Evolutionary conservation across 371 early-diverging fungal genomes (phyloP).

Genomic region (Mortierella sp.): DNA sequence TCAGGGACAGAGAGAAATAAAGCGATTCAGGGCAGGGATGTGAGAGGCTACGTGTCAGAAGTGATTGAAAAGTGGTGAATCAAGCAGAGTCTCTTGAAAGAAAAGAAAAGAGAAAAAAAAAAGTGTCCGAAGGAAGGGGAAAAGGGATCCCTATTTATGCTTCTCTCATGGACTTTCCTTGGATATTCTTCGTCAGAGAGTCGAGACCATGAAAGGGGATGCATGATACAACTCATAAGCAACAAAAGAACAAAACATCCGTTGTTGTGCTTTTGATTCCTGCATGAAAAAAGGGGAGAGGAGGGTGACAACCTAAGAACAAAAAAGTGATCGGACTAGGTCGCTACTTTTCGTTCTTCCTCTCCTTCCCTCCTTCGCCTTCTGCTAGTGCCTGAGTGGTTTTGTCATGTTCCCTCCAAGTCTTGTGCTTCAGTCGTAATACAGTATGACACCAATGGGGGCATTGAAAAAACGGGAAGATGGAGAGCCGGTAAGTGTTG

Average conservation of each 20-base stretch:
- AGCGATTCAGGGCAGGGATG: background rate
- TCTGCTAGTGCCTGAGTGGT: background rate
- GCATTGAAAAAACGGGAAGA: too few species aligned
- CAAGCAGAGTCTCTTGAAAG: too few species aligned
- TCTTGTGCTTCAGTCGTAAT: background rate
- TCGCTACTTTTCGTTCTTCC: background rate
- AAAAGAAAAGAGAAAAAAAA: background rate
- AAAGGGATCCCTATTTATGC: background rate
- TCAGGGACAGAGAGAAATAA: background rate
- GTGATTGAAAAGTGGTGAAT: background rate
- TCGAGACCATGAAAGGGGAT: background rate
- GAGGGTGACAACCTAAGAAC: background rate
- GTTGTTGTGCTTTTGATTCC: background rate
- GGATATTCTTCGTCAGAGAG: too few species aligned
- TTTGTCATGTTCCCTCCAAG: background rate
- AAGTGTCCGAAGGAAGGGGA: background rate
- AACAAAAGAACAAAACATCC: background rate
- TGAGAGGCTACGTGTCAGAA: background rate
- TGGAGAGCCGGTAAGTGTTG: background rate
- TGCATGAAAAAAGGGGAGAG: slow-evolving; percentile 1
- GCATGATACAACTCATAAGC: background rate
- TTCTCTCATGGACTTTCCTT: background rate
- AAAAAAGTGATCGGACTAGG: slow-evolving; percentile 9
- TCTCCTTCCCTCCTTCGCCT: too few species aligned
- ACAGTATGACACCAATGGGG: background rate